Percentiles rank a stretch among this genome's conserved stretches.
These are phyloP conservation scores for Sporormia fimetaria DNA, from an alignment of 495 filamentous ascomycete species.

Conservation along the genomic window DNA sequence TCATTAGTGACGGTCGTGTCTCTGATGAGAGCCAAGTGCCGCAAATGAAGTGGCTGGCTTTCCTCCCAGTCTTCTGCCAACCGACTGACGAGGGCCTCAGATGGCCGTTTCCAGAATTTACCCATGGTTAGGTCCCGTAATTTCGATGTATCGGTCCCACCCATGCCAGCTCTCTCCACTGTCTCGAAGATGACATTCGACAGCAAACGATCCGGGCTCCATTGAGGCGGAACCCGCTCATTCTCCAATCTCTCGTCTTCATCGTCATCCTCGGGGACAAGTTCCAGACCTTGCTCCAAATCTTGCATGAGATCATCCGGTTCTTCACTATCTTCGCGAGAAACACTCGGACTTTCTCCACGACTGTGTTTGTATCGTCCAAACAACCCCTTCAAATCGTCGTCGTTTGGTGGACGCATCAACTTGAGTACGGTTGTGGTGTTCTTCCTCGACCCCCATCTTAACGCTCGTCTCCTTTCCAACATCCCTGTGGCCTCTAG, in stretches of 20 bases:
- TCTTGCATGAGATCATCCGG: conserved; percentile 24
- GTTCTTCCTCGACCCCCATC: conserved; percentile 33
- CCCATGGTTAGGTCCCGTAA: conserved; percentile 43
- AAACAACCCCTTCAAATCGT: conserved; percentile 49
- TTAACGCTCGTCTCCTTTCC: conserved; percentile 53
- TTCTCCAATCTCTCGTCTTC: conserved; percentile 15
- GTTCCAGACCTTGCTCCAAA: conserved; percentile 20
- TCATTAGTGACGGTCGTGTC: conserved; percentile 46
- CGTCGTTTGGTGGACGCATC: conserved; percentile 55
- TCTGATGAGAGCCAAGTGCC: conserved; percentile 51
- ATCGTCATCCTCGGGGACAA: conserved; percentile 11
- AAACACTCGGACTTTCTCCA: neutral
- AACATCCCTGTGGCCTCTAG: conserved; percentile 56
- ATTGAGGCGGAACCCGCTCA: conserved; percentile 37
- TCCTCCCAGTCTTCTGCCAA: conserved; percentile 49
- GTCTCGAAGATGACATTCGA: conserved; percentile 46
- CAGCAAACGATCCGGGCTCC: conserved; percentile 43
- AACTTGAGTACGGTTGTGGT: conserved; percentile 57
- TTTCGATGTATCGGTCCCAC: conserved; percentile 43
- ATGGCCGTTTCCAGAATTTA: conserved; percentile 44
- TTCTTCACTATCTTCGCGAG: conserved; percentile 26
- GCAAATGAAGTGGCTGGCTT: conserved; percentile 52
- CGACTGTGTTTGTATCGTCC: neutral
- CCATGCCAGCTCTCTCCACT: conserved; percentile 39
- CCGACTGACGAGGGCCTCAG: conserved; percentile 45